A percentile compares a stretch with the other conserved stretches of the same genome.
These are phyloP conservation scores for Microdochium nivale DNA, from an alignment of 2,329 filamentous ascomycete genomes.

Conservation along the genomic window DNA sequence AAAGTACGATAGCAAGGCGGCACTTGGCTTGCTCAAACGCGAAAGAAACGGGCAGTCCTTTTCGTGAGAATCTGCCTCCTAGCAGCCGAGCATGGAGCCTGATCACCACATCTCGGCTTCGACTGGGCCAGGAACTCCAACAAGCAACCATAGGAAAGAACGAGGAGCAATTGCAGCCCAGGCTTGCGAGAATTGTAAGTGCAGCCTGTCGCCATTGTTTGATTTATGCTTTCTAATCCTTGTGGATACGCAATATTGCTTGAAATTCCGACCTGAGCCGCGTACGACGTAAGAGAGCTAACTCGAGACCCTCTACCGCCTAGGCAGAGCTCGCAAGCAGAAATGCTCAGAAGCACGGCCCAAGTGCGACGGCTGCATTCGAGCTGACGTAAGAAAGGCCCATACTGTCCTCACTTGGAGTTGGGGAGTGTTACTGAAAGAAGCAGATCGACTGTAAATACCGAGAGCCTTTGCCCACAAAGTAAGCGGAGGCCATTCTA, in stretches of 20 bases:
- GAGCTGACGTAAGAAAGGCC: slow-evolving; percentile 12
- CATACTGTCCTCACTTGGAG: neutral
- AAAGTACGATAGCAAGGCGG: neutral
- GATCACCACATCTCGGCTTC: slow-evolving; percentile 16
- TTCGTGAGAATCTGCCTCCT: neutral
- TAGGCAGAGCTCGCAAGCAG: neutral
- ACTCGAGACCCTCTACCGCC: neutral
- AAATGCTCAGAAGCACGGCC: slow-evolving; percentile 53
- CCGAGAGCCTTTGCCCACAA: slow-evolving; percentile 51
- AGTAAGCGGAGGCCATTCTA: slow-evolving; percentile 34
- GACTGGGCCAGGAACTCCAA: slow-evolving; percentile 20
- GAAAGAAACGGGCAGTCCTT: neutral
- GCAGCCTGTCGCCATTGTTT: slow-evolving; percentile 7
- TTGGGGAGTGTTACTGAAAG: neutral
- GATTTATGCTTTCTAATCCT: slow-evolving; percentile 1
- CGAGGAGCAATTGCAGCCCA: slow-evolving; percentile 30
- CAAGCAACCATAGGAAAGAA: slow-evolving; percentile 22
- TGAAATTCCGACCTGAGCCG: no score
- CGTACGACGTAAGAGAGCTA: no score
- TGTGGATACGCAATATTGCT: neutral
- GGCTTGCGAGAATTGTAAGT: slow-evolving; percentile 11
- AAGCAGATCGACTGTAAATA: slow-evolving; percentile 47
- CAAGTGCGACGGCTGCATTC: slow-evolving; percentile 49
- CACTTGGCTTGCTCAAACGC: neutral
- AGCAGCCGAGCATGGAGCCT: neutral